Evolutionary conservation across 768 basidiomycete genomes (phyloP).

Genomic region (Albatrellus ellisii): DNA sequence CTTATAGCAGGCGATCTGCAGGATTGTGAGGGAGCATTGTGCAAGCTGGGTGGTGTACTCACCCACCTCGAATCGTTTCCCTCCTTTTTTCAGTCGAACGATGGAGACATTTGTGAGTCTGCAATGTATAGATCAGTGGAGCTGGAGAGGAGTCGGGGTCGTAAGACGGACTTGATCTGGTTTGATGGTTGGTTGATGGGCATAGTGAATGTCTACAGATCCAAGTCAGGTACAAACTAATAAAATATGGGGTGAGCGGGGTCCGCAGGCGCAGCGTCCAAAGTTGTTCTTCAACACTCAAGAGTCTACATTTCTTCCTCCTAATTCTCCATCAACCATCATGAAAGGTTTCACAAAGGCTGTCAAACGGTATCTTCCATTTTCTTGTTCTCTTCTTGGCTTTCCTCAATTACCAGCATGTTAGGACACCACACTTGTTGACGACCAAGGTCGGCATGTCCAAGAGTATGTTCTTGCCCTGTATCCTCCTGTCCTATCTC

Average conservation of each 20-base stretch:
- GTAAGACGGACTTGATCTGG: constrained; percentile 69
- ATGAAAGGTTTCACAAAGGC: constrained; percentile 75
- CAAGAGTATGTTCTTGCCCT: constrained; percentile 49
- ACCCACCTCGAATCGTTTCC: constrained; percentile 93
- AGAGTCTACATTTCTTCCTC: not conserved
- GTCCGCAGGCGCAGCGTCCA: not conserved
- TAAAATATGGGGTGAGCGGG: not conserved
- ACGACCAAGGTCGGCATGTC: constrained; percentile 82
- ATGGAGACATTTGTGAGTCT: constrained; percentile 96
- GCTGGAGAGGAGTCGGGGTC: not conserved
- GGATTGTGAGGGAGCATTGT: not conserved
- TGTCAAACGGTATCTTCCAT: constrained; percentile 48
- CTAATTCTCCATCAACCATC: not conserved
- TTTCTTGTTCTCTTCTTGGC: too few relatives aligned
- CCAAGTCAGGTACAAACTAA: not conserved
- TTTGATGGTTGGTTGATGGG: constrained; percentile 76
- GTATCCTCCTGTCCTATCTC: not conserved
- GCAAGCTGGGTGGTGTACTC: not conserved
- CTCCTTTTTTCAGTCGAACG: constrained; percentile 92
- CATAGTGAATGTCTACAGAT: constrained; percentile 20
- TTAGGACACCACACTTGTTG: constrained; percentile 82
- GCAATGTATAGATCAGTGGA: constrained; percentile 4
- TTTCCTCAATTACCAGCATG: constrained; percentile 4
- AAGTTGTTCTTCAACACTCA: not conserved
- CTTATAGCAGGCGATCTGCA: constrained; percentile 93